A percentile compares a stretch with the other conserved stretches of the same genome.
phyloP scores from a whole-genome alignment of 2,329 filamentous ascomycete species.

The Venturia nashicola region DNA sequence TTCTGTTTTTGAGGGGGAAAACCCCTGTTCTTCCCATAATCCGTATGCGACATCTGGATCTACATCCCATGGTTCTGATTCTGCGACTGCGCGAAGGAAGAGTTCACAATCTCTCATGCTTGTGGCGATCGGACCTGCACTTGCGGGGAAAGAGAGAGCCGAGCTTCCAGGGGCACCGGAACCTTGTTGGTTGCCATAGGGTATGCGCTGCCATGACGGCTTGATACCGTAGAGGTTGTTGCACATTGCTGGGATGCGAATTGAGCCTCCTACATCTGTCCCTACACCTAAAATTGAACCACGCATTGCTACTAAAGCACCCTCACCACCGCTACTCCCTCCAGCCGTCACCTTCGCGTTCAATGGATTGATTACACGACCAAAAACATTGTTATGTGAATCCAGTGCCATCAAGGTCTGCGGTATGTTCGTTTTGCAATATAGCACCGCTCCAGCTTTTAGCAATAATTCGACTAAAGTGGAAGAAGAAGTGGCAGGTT shows the following conservation, averaged over 20 bases:
- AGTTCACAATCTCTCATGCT: conserved; percentile 39
- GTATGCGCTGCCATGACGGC: conserved; percentile 34
- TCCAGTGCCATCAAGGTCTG: conserved; percentile 41
- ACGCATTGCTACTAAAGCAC: conserved; percentile 35
- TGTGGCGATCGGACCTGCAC: conserved; percentile 34
- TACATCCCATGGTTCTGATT: conserved; percentile 38
- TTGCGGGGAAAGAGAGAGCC: conserved; percentile 31
- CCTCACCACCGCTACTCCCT: conserved; percentile 41
- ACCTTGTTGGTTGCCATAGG: conserved; percentile 39
- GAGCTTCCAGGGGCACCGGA: conserved; percentile 34
- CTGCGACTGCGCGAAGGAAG: conserved; percentile 41
- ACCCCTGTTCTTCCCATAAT: conserved; percentile 22
- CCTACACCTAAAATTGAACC: conserved; percentile 39
- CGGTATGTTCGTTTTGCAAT: conserved; percentile 43
- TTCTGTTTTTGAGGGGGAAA: conserved; percentile 16
- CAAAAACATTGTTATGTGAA: conserved; percentile 39
- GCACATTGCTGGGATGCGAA: conserved; percentile 38
- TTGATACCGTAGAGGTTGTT: conserved; percentile 38
- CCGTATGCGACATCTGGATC: conserved; percentile 32
- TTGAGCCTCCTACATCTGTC: conserved; percentile 43
- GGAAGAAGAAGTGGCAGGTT: conserved; percentile 25
- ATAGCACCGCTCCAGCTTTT: conserved; percentile 34
- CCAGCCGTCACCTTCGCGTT: conserved; percentile 37
- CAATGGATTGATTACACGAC: conserved; percentile 34
- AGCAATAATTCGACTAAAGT: conserved; percentile 32